Percentiles rank a stretch among this genome's conserved stretches.
Conservation (phyloP, 129 eudicot species). For the Kitagawia praeruptora region DNA sequence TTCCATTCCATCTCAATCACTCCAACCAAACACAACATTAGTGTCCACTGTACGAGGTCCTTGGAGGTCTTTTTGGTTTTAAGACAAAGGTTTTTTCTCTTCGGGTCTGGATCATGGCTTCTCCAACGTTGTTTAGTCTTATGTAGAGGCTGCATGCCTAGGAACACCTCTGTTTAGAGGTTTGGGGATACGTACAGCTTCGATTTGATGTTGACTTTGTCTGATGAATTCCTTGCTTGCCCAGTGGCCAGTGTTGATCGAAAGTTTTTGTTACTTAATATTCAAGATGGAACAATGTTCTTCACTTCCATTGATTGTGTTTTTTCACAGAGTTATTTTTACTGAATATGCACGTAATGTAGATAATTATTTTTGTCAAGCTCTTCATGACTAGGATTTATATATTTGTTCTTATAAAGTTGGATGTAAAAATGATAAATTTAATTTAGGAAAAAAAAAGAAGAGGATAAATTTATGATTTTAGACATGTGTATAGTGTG, state of each 20-base stretch:
- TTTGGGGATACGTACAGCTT: background rate
- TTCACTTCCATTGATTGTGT: background rate
- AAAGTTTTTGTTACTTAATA: background rate
- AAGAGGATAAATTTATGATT: background rate
- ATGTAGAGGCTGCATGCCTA: background rate
- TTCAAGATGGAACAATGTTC: background rate
- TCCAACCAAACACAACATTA: no score
- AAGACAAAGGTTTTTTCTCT: background rate
- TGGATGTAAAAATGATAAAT: no score
- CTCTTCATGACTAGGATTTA: background rate
- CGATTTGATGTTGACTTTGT: background rate
- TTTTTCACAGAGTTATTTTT: background rate
- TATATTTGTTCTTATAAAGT: background rate
- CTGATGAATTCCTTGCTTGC: background rate
- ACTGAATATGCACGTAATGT: background rate
- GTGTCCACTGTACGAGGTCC: background rate
- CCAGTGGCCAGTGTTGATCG: background rate
- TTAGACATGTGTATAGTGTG: background rate
- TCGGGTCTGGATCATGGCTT: background rate
- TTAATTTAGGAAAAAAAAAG: no score
- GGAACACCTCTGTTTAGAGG: background rate
- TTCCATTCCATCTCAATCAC: no score
- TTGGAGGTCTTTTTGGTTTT: background rate
- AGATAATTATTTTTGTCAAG: background rate
- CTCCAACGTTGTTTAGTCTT: background rate